Evolutionary conservation across 768 basidiomycete genomes (phyloP).

Genomic region (Leccinum sublutescens): DNA sequence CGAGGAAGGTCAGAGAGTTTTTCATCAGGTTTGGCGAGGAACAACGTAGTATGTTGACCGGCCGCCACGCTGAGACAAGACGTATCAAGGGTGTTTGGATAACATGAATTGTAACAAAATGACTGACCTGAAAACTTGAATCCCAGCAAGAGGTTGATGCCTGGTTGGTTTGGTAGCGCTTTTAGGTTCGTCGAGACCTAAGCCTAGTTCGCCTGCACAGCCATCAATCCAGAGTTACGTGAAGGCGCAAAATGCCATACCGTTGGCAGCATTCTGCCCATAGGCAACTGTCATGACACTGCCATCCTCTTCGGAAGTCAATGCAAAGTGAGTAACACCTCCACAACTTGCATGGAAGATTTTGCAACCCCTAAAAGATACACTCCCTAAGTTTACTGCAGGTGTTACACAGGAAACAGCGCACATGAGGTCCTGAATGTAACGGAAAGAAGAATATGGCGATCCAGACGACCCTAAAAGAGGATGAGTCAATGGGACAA

Average conservation of each 20-base stretch:
- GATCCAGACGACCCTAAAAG: slow-evolving; percentile 82
- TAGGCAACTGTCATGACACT: slow-evolving; percentile 81
- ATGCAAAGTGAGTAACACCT: slow-evolving; percentile 86
- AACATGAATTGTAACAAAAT: slow-evolving; percentile 33
- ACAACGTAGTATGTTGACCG: slow-evolving; percentile 82
- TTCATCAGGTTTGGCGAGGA: slow-evolving; percentile 75
- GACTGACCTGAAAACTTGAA: slow-evolving; percentile 69
- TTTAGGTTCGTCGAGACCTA: slow-evolving; percentile 79
- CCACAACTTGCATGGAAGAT: slow-evolving; percentile 68
- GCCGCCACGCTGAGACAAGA: slow-evolving; percentile 62
- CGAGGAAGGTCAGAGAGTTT: slow-evolving; percentile 76
- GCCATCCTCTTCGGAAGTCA: slow-evolving; percentile 72
- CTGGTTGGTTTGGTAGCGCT: slow-evolving; percentile 81
- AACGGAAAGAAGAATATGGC: slow-evolving; percentile 84
- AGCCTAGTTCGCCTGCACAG: slow-evolving; percentile 69
- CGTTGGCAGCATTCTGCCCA: slow-evolving; percentile 86
- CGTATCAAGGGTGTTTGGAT: not conserved
- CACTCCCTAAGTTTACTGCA: not conserved
- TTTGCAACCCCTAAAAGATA: slow-evolving; percentile 67
- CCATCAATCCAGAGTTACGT: not conserved
- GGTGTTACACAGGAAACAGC: slow-evolving; percentile 16
- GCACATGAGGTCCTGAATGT: slow-evolving; percentile 83
- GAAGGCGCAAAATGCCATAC: slow-evolving; percentile 32
- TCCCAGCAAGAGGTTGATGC: slow-evolving; percentile 66
- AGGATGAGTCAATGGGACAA: slow-evolving; percentile 5